These are phyloP conservation scores for Closterium sp. DNA, from an alignment of 139 green algal species.

Conservation along the genomic window DNA sequence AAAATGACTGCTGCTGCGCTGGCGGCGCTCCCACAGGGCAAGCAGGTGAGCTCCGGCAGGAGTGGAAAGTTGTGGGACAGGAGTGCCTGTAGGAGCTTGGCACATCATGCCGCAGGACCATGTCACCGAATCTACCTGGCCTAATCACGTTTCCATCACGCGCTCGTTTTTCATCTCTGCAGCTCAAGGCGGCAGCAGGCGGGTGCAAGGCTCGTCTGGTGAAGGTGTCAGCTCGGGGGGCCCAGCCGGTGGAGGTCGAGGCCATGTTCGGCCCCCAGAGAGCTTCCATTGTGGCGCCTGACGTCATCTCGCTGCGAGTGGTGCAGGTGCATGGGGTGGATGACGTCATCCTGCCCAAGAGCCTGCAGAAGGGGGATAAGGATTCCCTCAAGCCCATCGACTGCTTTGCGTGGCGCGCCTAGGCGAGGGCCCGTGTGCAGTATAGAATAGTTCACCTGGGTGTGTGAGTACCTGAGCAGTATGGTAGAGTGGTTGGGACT, in stretches of 20 bases:
- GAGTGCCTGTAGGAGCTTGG: too few relatives aligned
- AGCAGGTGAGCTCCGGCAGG: not conserved
- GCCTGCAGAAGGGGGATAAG: not conserved
- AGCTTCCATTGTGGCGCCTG: not conserved
- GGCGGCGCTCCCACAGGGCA: not conserved
- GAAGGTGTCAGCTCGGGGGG: not conserved
- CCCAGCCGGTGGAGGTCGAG: not conserved
- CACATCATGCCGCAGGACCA: too few relatives aligned
- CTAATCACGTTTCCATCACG: too few relatives aligned
- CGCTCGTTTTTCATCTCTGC: too few relatives aligned
- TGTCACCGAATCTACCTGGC: too few relatives aligned
- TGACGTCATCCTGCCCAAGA: not conserved
- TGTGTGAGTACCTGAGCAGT: too few relatives aligned
- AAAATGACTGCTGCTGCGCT: not conserved
- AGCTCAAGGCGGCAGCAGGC: not conserved
- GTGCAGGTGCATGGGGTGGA: not conserved
- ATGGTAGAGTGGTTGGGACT: too few relatives aligned
- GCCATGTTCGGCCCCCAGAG: not conserved
- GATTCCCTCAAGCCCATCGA: not conserved
- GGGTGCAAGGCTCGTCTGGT: not conserved
- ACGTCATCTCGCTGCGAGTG: not conserved
- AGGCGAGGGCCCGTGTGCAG: not conserved
- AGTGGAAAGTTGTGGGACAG: too few relatives aligned
- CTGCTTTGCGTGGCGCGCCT: not conserved
- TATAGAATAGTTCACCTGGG: too few relatives aligned